Base-by-base conservation (phyloP, 2,329 filamentous ascomycete species). In the Exophiala alcalophila region DNA sequence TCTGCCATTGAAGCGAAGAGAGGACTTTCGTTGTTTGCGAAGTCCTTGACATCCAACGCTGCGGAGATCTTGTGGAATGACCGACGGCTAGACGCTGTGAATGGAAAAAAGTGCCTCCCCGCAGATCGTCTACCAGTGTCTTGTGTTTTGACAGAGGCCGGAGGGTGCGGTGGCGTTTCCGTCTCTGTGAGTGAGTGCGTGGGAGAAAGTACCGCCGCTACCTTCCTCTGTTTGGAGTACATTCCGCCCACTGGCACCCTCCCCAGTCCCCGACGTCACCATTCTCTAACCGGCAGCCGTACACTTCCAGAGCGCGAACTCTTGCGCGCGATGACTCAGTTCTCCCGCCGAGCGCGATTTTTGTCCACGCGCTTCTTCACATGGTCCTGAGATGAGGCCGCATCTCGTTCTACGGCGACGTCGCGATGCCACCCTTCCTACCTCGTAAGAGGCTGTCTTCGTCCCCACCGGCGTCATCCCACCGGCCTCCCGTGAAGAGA, bases 381-480 rank as follows among this genome's bases (percentile, higher is more conserved):
- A 44, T 46, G 43, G 25, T 16, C 15, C 14, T 40, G 30, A 26
- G n/a, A 18, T 25, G n/a, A 35, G 12, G 15, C 10, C n/a, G 18
- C 7, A 21, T 41, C 27, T 21, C 24, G 28, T 43, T 29, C 10
- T 18, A 21, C 11, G 27, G 23, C 15, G n/a, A 20, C 5, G 11
- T 33, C 25, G 12, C 30, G 18, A 72, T 72, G 69, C 69, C 69
- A 46, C 69, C 69, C 3, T 71, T 69, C 53, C 58, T 71, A 50
- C 65, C 68, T 33, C 62, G 63, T 36, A 71, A 71, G 55, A 65
- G 67, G 56, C 63, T 60, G 30, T 61, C 61, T 39, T 40, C 56
- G 30, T 61, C 57, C 40, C 52, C 50, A 53, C 55, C 44, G 28
- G 30, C 39, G 31, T 42, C 45, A 46, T 54, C 49, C 44, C 52